Base-by-base conservation (phyloP, 495 filamentous ascomycete genomes). In the Elaphomyces granulatus region DNA sequence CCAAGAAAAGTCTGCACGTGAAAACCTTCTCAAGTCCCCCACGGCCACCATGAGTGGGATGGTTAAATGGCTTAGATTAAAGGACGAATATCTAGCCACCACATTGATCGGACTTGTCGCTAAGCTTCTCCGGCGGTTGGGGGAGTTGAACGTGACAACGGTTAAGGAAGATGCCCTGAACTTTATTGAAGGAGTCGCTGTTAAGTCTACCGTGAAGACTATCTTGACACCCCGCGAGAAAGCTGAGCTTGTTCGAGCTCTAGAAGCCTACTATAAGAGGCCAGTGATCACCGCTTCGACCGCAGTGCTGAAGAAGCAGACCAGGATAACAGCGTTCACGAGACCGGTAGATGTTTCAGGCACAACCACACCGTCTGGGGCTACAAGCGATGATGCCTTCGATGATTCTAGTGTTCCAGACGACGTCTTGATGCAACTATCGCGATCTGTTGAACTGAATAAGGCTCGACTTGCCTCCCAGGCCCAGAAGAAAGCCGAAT, bases 41-140 rank as follows among this genome's bases (percentile, higher is more conserved):
- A 77, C 71, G 8, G 50, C 53, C 34, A 73, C 78, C 9, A 77
- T 85, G 54, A 65, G 67, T 48, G 69, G 64, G 12, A 75, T 93
- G 58, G 75, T 78, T 9, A 82, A 80, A 53, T 88, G 87, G 83
- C 64, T 95, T 9, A 71, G 87, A 43, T 64, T 95, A 3, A 76
- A 83, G 43, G 87, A 95, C 55, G 70, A 74, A 23, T 94, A 82
- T 46, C 71, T 95, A n/a, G 74, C 81, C 38, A 71, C 64, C 12
- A 80, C 79, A 8, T 72, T 83, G 38, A 81, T 87, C 35, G 76
- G 61, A 9, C 61, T 81, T 16, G 71, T 78, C 19, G 57, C 64
- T 16, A 85, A 88, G 53, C 66, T 95, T 19, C 70, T 95, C 32
- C 67, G 69, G 3, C 76, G 83, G 15, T 57, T 94, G 14, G 75